Conservation (phyloP, 1,139 yeast genomes). For the Diutina ranongensis region DNA sequence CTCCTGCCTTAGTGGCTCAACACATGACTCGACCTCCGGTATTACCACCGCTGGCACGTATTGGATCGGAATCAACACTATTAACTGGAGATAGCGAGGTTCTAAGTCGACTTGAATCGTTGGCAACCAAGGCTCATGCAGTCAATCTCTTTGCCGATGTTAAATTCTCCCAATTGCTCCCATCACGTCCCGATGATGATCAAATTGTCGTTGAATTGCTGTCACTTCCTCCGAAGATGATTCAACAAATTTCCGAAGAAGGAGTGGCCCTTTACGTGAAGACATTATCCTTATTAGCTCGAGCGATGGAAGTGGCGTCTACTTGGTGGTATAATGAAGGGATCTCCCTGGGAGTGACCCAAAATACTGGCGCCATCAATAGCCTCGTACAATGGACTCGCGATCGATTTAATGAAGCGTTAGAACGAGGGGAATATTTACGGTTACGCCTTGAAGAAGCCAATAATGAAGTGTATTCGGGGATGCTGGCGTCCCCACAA, state of each 20-base stretch:
- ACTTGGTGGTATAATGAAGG: constrained; percentile 67
- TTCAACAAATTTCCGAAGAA: constrained; percentile 62
- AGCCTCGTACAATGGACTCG: constrained; percentile 89
- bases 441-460: constrained; percentile 46
- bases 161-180: constrained; percentile 73
- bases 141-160: constrained; percentile 84
- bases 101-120: constrained; percentile 47
- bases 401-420: constrained; percentile 75
- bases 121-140: constrained; percentile 86
- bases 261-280: constrained; percentile 80
- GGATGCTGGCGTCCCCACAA: background rate
- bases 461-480: constrained; percentile 12
- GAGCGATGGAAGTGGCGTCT: constrained; percentile 76
- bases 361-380: constrained; percentile 30
- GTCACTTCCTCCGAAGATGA: constrained; percentile 44
- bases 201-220: constrained; percentile 15
- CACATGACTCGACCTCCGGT: background rate
- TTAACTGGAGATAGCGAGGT: constrained; percentile 22
- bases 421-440: constrained; percentile 79
- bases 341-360: background rate
- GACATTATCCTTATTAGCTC: constrained; percentile 67
- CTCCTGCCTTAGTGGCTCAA: constrained; percentile 1
- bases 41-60: background rate
- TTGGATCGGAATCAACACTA: background rate
- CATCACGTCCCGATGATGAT: constrained; percentile 56